Base-by-base conservation (phyloP, 768 basidiomycete species). In the Tephrocybe rancida region DNA sequence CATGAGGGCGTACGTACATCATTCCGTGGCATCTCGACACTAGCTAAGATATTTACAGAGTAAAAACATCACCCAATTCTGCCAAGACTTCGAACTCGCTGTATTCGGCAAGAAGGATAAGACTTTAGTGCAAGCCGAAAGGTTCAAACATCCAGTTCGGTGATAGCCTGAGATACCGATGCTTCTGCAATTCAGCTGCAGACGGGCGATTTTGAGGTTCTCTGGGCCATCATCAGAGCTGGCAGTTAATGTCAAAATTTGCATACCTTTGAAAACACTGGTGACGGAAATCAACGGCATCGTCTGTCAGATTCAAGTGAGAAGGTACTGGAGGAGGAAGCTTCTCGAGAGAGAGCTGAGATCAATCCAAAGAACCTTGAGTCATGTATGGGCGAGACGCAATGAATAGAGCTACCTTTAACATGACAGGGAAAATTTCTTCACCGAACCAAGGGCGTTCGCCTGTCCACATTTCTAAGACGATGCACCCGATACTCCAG, bases 401-500 rank as follows among this genome's bases (percentile, higher is more conserved):
- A 21, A 34, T 47, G 14, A 22, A 7, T 27, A 38, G 18, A 49
- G 64, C 45, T 61, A 92, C 95, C 80, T 92, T 87, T 50, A 86
- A 75, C 81, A 96, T 85, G 39, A 96, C 91, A 3, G 88, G 78
- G 56, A 90, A 71, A 4, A 82, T 73, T 61, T 88, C 84, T 57
- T 90, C 83, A 27, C 86, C 83, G 42, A 74, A 78, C 95, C 95
- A 98, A 5, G 95, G 95, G 42, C 92, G 74, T 58, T 83, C 75
- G n/a, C 92, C 95, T 4, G 89, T 87, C 86, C 92, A 95, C 95
- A 98, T 98, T 68, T 98, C 95, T 45, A 95, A 76, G 13, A 92
- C 85, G 30, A 98, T 85, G 67, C 95, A 98, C 1, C 95, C 95
- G 19, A 95, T 76, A 61, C 91, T 90, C 95, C 95, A 98, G 54